phyloP scores from a whole-genome alignment of 441 rosid species.

The Croton setiger region DNA sequence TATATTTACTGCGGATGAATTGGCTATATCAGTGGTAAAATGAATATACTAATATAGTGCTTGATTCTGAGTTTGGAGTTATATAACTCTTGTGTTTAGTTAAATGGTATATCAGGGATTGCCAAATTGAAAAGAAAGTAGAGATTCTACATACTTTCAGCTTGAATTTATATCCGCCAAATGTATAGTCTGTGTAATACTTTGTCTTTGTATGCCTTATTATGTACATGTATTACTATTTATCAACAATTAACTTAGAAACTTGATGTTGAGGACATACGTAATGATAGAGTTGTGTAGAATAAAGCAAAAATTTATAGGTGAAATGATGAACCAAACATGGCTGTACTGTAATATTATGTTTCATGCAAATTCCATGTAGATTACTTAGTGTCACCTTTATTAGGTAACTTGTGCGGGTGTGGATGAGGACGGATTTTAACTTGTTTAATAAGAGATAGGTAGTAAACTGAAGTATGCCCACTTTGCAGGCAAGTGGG shows the following conservation, averaged over 20 bases:
- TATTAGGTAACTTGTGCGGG: neutral
- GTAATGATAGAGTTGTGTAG: neutral
- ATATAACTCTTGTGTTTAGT: neutral
- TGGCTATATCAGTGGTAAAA: neutral
- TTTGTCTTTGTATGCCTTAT: neutral
- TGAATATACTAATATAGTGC: neutral
- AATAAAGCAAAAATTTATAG: neutral
- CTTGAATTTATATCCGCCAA: neutral
- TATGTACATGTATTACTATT: neutral
- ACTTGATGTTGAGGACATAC: neutral
- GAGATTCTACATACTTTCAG: neutral
- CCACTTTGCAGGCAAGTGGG: neutral
- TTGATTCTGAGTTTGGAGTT: neutral
- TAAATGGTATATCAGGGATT: neutral
- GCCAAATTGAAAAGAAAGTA: neutral
- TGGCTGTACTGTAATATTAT: neutral
- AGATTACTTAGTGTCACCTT: neutral
- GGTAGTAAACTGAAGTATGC: neutral
- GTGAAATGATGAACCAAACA: neutral
- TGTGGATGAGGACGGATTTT: too few relatives aligned
- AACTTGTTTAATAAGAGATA: neutral
- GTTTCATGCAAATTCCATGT: neutral
- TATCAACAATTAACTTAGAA: neutral
- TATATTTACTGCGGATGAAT: neutral
- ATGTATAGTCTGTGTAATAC: neutral